Base-by-base conservation (phyloP, 2,329 filamentous ascomycete species). In the Talaromyces pinophilus region DNA sequence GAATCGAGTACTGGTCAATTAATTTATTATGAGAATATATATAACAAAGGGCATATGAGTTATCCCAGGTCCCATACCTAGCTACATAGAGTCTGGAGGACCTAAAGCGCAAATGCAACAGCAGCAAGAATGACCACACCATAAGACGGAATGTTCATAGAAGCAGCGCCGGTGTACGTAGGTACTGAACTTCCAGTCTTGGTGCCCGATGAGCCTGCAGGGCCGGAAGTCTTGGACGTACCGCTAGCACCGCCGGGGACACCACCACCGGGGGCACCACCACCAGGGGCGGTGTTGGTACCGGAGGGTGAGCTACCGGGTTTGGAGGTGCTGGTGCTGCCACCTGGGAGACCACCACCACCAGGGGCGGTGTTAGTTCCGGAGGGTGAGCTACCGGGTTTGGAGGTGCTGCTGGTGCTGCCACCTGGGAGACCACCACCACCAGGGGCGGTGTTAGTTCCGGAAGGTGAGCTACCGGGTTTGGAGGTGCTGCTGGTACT, bases 121-220 rank as follows among this genome's bases (percentile, higher is more conserved):
- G 38, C 38, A n/a, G 57, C 57, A 59, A 59, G 57, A n/a, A 59
- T 44, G 1, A 22, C 57, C 57, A 44, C 6, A 22, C 57, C 35
- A n/a, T 59, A 11, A n/a, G 57, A 22, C 30, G 57, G 35, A 54
- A 54, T 54, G 15, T 59, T 59, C 11, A 59, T 5, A 44, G 57
- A 59, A 44, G 57, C 57, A 3, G 57, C 57, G 10, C 57, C 57
- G 8, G 57, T 59, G 6, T 59, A 59, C 1, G 38, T 59, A 25
- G 57, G 57, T 5, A 28, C 40, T 3, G 35, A 10, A 2, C 17
- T n/a, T 28, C 35, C 35, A n/a, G 57, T 44, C 30, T 42, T 22
- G 5, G 55, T 59, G 50, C 50, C 17, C 28, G 50, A 44, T n/a
- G 42, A 33, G 28, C 50, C 50, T 10, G 50, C 15, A n/a, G 50